A percentile compares a stretch with the other conserved stretches of the same genome.
Evolutionary conservation across 2,329 filamentous ascomycete genomes (phyloP).

Genomic region (Sporothrix dimorphospora): DNA sequence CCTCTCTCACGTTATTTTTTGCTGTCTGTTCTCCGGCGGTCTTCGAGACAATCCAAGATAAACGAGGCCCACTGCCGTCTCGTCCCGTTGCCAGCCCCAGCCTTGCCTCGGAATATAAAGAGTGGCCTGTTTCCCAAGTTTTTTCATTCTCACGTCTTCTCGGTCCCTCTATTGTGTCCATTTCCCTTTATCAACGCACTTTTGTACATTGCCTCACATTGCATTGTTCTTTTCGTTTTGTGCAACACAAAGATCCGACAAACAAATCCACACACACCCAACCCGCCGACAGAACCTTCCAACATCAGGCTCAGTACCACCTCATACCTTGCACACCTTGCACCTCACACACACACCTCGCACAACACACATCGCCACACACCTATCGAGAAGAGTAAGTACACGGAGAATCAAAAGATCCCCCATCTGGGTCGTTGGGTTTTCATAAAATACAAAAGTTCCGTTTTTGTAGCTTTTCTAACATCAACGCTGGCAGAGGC

Average conservation of each 20-base stretch:
- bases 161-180: background rate
- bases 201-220: conserved; percentile 2
- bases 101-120: conserved; percentile 8
- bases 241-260: conserved; percentile 1
- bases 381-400: background rate
- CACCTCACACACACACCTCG: conserved; percentile 2
- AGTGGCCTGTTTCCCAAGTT: background rate
- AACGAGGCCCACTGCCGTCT: background rate
- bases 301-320: conserved; percentile 23
- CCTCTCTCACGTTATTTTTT: background rate
- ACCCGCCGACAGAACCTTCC: too few species aligned
- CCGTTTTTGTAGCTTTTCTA: background rate
- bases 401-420: background rate
- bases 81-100: background rate
- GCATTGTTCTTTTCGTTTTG: conserved; percentile 13
- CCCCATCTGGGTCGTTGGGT: too few species aligned
- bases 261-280: background rate
- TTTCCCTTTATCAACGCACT: background rate
- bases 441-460: background rate
- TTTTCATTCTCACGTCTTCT: background rate
- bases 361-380: background rate
- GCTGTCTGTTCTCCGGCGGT: background rate
- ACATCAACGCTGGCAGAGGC: background rate
- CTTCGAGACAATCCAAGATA: background rate
- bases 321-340: conserved; percentile 8